Evolutionary conservation across 139 green algal genomes (phyloP), one percentile per base, ranked within the genome.

Genomic region (Yamagishiella unicocca): DNA sequence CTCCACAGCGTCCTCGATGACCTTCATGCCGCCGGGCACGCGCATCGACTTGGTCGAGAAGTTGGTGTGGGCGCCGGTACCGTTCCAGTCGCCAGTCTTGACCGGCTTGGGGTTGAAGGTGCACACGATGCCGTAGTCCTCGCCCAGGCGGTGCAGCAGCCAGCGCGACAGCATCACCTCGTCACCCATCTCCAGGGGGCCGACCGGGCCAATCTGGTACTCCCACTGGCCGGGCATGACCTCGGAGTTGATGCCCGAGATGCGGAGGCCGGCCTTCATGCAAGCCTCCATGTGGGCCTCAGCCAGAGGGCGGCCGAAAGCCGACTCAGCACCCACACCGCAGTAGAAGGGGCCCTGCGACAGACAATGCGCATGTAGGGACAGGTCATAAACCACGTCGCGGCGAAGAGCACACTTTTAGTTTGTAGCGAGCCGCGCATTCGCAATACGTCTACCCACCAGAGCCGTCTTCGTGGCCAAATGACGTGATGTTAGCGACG

Each of bases 161-260:
- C 92, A 98, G 87, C 96, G 94, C 6, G 94, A 89, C 9, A 97
- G 75, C 92, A 96, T 95, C 27, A 97, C 93, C 93, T 96, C 90
- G 82, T 98, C 96, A 61, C 94, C 94, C 43, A 97, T 78, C 61
- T 96, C 96, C 83, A 98, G 92, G 42, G 96, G 93, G 67, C 95
- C 95, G 27, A 94, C 92, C 45, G 96, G 96, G 55, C 96, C 96
- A 42, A 98, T 95, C 95, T 98, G 96, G 96, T 94, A 98, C 94
- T 98, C 96, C 96, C 96, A 98, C 93, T 98, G 96, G 38, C 96
- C 96, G 62, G 96, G 96, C 96, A 98, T 96, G 40, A 98, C 92
- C 95, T 98, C 96, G 62, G 96, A 90, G 90, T 98, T 98, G 89
- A 98, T 97, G 87, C 96, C 96, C 21, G 77, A 93, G 94, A 97